phyloP scores from a whole-genome alignment of 306 rosid species.

The Castanospermum australe region DNA sequence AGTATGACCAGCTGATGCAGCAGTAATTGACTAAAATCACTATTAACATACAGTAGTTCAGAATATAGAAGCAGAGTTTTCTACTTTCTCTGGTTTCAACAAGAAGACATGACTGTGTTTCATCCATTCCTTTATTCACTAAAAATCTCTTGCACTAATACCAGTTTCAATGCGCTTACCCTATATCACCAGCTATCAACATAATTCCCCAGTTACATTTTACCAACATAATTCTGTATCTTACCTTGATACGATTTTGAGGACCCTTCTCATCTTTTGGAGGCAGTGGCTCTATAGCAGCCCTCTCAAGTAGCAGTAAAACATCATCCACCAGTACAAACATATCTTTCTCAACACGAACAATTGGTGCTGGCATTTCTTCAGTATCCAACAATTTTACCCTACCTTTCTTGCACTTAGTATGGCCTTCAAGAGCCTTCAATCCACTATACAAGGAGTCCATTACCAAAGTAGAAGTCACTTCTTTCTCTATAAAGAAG shows the following conservation, averaged over 20 bases:
- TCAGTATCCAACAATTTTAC: conserved; percentile 68
- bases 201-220: conserved; percentile 9
- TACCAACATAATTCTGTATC: conserved; percentile 13
- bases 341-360: conserved; percentile 79
- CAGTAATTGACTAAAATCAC: background rate
- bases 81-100: background rate
- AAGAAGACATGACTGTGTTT: background rate
- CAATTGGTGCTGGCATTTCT: conserved; percentile 92
- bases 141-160: background rate
- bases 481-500: conserved; percentile 97
- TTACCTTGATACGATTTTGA: conserved; percentile 96
- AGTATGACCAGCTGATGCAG: background rate
- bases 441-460: conserved; percentile 96
- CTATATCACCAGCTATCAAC: background rate
- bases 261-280: conserved; percentile 99
- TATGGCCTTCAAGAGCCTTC: conserved; percentile 94
- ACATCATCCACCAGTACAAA: conserved; percentile 96
- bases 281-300: conserved; percentile 93
- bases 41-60: background rate
- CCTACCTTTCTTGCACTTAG: conserved; percentile 59
- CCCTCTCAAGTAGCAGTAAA: conserved; percentile 82
- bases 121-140: background rate
- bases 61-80: background rate
- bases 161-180: conserved; percentile 5
- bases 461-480: conserved; percentile 97